These are phyloP conservation scores for Zychaea mexicana DNA, from an alignment of 371 early-diverging fungal genomes.

Conservation along the genomic window DNA sequence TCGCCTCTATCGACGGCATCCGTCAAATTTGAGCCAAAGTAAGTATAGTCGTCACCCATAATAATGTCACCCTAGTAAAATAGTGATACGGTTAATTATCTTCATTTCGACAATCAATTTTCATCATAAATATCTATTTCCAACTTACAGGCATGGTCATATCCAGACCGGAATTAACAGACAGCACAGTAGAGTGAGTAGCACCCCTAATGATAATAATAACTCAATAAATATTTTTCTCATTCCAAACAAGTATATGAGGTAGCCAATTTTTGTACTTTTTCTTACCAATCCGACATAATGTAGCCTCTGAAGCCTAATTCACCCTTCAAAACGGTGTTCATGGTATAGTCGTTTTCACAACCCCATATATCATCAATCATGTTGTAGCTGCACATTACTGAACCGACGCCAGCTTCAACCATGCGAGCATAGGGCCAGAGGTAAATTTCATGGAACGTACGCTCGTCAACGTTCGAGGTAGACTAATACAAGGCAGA, in stretches of 20 bases:
- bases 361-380: slow-evolving; percentile 44
- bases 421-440: slow-evolving; percentile 37
- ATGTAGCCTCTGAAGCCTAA: slow-evolving; percentile 37
- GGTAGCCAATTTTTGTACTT: neutral
- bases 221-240: neutral
- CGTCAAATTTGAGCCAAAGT: slow-evolving; percentile 39
- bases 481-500: slow-evolving; percentile 42
- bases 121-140: too few species aligned
- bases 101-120: too few species aligned
- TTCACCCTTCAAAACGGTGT: slow-evolving; percentile 37
- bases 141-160: slow-evolving; percentile 53
- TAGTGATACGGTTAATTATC: neutral
- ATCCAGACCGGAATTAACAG: slow-evolving; percentile 45
- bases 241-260: neutral
- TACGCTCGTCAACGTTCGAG: slow-evolving; percentile 49
- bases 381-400: slow-evolving; percentile 5
- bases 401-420: slow-evolving; percentile 22
- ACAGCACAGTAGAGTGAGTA: slow-evolving; percentile 18
- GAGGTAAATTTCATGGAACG: slow-evolving; percentile 31
- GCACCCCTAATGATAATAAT: slow-evolving; percentile 8
- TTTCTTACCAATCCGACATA: slow-evolving; percentile 27
- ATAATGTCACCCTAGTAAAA: slow-evolving; percentile 28
- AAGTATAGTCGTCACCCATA: slow-evolving; percentile 24
- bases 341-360: slow-evolving; percentile 35
- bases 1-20: slow-evolving; percentile 25